These are phyloP conservation scores for Teratosphaeria nubilosa DNA, from an alignment of 2,329 filamentous ascomycete species.

Conservation along the genomic window DNA sequence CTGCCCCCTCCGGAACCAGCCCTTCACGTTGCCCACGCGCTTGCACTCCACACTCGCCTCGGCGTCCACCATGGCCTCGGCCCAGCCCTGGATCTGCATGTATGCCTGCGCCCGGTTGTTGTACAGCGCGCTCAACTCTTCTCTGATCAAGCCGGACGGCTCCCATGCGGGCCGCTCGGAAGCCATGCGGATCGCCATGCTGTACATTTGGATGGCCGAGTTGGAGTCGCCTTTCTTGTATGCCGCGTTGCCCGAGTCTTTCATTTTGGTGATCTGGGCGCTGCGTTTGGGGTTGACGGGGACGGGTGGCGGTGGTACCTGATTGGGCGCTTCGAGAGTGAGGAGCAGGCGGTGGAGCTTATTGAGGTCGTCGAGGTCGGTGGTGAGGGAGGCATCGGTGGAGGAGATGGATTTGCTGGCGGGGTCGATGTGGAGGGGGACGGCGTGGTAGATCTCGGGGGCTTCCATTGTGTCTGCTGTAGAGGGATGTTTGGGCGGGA, in stretches of 20 bases:
- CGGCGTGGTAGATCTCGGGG: constrained; percentile 63
- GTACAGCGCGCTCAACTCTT: constrained; percentile 72
- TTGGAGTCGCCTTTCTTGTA: constrained; percentile 67
- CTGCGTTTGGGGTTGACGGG: constrained; percentile 88
- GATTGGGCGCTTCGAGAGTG: constrained; percentile 47
- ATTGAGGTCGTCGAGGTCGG: constrained; percentile 62
- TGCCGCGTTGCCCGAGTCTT: constrained; percentile 73
- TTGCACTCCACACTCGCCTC: constrained; percentile 82
- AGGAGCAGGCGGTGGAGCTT: constrained; percentile 65
- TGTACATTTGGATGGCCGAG: constrained; percentile 74
- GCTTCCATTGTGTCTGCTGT: constrained; percentile 15
- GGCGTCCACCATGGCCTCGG: constrained; percentile 78
- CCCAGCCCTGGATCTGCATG: constrained; percentile 73
- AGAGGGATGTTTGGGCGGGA: not conserved
- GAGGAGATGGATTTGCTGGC: constrained; percentile 61
- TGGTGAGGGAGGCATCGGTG: constrained; percentile 30
- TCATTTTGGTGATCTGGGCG: constrained; percentile 79
- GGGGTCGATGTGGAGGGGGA: constrained; percentile 75
- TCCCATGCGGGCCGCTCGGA: constrained; percentile 77
- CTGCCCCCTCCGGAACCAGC: constrained; percentile 80
- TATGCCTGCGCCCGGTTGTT: constrained; percentile 83
- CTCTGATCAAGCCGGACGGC: constrained; percentile 67
- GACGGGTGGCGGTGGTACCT: constrained; percentile 71
- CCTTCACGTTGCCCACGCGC: constrained; percentile 80
- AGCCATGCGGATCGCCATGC: constrained; percentile 84